Conservation (phyloP, 257 asterid genomes). For the Knoxia roxburghii region DNA sequence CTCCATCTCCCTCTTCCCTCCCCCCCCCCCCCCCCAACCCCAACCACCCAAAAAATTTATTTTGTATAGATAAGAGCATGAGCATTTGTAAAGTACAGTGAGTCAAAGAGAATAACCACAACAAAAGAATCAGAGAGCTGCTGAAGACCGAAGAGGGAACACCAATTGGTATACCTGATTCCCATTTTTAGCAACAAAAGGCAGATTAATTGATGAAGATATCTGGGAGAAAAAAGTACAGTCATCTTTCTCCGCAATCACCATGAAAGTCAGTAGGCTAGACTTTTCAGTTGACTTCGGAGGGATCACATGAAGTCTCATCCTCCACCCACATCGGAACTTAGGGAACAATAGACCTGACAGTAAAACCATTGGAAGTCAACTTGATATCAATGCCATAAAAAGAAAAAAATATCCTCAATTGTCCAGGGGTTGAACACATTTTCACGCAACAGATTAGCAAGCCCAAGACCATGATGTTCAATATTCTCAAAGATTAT, state of each 20-base stretch:
- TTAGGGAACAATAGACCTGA: constrained; percentile 70
- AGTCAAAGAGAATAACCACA: background rate
- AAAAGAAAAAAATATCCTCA: background rate
- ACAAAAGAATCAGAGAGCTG: background rate
- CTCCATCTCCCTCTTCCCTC: background rate
- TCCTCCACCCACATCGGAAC: constrained; percentile 89
- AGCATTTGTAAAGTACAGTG: background rate
- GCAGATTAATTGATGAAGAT: constrained; percentile 41
- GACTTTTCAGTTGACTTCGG: constrained; percentile 37
- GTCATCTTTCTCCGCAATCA: constrained; percentile 64
- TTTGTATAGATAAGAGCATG: background rate
- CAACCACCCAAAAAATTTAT: background rate
- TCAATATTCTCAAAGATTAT: constrained; percentile 1
- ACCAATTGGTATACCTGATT: constrained; percentile 49
- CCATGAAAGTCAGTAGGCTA: constrained; percentile 73
- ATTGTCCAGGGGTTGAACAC: background rate
- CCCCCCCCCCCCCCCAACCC: background rate
- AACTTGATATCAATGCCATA: background rate
- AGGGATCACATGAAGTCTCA: constrained; percentile 58
- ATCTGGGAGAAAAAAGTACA: constrained; percentile 45
- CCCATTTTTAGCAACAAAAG: constrained; percentile 33
- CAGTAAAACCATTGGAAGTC: constrained; percentile 8
- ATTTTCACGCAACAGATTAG: background rate
- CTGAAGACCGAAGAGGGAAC: constrained; percentile 4
- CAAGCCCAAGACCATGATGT: background rate